Evolutionary conservation across 768 basidiomycete species (phyloP), one percentile per base, ranked within the genome.

Genomic region (Mycena belliarum): DNA sequence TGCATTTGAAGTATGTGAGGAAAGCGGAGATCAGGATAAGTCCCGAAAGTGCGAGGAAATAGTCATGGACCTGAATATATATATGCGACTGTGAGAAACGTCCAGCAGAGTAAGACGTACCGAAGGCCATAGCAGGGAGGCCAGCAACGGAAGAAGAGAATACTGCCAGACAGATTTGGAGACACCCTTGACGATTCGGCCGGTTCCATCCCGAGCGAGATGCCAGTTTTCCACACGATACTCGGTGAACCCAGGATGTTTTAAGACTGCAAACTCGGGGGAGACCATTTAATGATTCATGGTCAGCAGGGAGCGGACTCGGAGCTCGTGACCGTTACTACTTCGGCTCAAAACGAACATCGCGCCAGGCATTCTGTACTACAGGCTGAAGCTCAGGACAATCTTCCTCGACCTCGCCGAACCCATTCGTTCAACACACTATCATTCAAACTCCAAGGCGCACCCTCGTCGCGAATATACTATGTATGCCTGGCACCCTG

Each of bases 201-300:
- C 67, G 51, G 68, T 75, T 1, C 78, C 79, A 65, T 79, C 72
- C 26, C 75, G 77, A 37, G 73, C 72, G 26, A 81, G 59, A 15
- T 70, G 78, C 76, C 76, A 76, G 55, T 84, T 80, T 56, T 84
- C 81, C 24, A 89, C 75, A 49, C 82, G 77, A 57, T 86, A 89
- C 67, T 91, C 88, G 46, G 72, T 73, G 66, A 76, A 84, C 18
- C 76, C 80, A 37, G 75, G 73, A 60, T 70, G 74, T 35, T 76
- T 69, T 43, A 79, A 64, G 38, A 87, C 65, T 8, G 74, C 73
- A 58, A 88, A 75, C 65, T 89, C 81, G 49, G 86, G 86, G 28
- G 49, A 26, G 45, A 41, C 35, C 59, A 58, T 64, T 49, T 60
- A 64, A 32, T 32, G 29, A 32, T 32, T 32, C 29, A 32, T 32